Base-by-base conservation (phyloP, 2,329 filamentous ascomycete species). In the Myriosclerotinia curreyana region DNA sequence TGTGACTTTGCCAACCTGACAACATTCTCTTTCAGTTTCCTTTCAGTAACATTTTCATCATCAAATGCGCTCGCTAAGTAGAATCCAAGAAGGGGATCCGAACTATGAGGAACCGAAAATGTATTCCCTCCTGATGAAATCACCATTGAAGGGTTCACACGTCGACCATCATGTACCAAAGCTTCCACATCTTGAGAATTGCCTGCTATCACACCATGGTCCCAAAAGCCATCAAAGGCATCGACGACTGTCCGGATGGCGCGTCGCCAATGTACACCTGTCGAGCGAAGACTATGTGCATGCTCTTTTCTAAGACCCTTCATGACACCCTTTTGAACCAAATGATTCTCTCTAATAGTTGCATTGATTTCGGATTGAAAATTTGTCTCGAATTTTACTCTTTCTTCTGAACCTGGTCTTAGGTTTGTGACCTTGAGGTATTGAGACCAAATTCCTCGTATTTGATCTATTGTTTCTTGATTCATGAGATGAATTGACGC, bases 51-150 rank as follows among this genome's bases (percentile, higher is more conserved):
- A 20, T 34, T 46, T 8, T 36, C n/a, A 14, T 53, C 15, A 12
- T 61, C 60, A 38, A 66, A 68, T 22, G 63, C 66, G 12, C 53
- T 60, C 4, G 66, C 54, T 2, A 68, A 46, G 42, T 65, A 61
- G 46, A 68, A 68, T 7, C 66, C 60, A 5, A 65, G 34, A 17
- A 64, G 46, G 14, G 66, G 67, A 58, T 69, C 66, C 8, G 60
- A 63, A 20, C 42, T 55, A 22, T 60, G 60, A 51, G 66, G 61
- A 14, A 68, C 25, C 1, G 49, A 58, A 17, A 52, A 64, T 15
- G 25, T 34, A 5, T 63, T 36, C 5, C 63, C 58, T 2, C 36
- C 40, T 7, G 44, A 42, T 17, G 60, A 54, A 17, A 61, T 52
- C 15, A 53, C 52, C 55, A 69, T 64, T 46, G 65, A 65, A 2